Conservation (phyloP, 768 basidiomycete genomes). For the Termitomyces sp. region DNA sequence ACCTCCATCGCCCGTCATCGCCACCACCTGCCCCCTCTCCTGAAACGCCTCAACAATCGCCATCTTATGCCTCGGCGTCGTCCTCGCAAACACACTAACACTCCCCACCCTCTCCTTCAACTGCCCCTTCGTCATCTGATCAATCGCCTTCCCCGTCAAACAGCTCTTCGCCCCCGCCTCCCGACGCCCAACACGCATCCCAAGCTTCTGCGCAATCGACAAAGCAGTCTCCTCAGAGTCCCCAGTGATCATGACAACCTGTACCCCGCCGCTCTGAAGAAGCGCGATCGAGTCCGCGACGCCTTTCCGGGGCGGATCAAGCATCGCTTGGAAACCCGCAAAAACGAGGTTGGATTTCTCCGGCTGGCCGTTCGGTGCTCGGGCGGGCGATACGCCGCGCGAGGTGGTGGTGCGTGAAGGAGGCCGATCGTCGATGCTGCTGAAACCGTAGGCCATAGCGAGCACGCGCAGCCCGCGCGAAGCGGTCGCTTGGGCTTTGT, state of each 20-base stretch:
- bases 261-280: conserved; percentile 82
- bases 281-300: conserved; percentile 86
- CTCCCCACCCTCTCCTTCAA: conserved; percentile 76
- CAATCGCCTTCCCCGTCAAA: conserved; percentile 81
- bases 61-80: conserved; percentile 98
- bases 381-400: conserved; percentile 21
- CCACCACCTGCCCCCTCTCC: conserved; percentile 82
- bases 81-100: conserved; percentile 90
- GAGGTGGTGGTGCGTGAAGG: conserved; percentile 25
- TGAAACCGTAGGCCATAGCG: conserved; percentile 88
- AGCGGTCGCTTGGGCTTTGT: conserved; percentile 69
- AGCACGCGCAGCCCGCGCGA: conserved; percentile 80
- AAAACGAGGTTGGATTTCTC: conserved; percentile 69
- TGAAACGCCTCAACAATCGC: conserved; percentile 95
- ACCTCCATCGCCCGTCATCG: conserved; percentile 98
- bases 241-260: conserved; percentile 98
- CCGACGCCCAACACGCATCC: conserved; percentile 61
- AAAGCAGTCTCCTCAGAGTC: conserved; percentile 91
- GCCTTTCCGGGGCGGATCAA: conserved; percentile 90
- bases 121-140: conserved; percentile 78
- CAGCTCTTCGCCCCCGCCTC: conserved; percentile 40
- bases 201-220: conserved; percentile 83
- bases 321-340: conserved; percentile 92
- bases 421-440: conserved; percentile 39
- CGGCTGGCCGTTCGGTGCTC: conserved; percentile 15